Percentiles rank a stretch among this genome's conserved stretches.
phyloP scores from a whole-genome alignment of 2,329 filamentous ascomycete species.

The Colletotrichum lindemuthianum region DNA sequence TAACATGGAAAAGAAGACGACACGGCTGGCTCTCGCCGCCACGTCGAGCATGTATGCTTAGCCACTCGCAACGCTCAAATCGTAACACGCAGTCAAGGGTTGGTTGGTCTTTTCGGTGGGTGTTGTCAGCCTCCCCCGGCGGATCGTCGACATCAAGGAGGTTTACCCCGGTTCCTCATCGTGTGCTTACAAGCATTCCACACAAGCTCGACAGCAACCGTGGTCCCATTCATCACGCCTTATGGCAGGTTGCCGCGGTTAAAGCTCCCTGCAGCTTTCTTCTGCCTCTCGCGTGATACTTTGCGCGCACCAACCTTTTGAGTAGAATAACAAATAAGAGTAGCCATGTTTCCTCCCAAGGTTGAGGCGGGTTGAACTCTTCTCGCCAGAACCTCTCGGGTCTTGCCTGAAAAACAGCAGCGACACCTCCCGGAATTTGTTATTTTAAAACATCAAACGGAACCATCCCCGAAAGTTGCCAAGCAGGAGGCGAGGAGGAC shows the following conservation, averaged over 20 bases:
- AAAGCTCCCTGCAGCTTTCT: neutral
- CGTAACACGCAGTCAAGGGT: conserved; percentile 2
- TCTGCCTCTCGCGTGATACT: neutral
- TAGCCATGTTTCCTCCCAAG: no score
- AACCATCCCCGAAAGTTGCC: conserved; percentile 13
- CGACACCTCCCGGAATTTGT: neutral
- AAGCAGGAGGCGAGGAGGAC: no score
- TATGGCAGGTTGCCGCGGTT: neutral
- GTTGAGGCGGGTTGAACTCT: no score
- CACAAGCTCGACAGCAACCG: conserved; percentile 11
- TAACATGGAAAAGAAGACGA: conserved; percentile 7
- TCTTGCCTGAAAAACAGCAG: conserved; percentile 2
- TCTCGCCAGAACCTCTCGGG: conserved; percentile 11
- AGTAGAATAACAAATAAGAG: neutral
- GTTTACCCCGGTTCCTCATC: conserved; percentile 4
- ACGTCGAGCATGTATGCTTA: conserved; percentile 6
- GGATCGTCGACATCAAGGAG: conserved; percentile 1
- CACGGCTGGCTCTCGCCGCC: conserved; percentile 2
- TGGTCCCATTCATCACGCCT: neutral
- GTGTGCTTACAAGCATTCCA: conserved; percentile 10
- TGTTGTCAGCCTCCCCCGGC: conserved; percentile 6
- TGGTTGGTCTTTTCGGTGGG: neutral
- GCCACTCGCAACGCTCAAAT: conserved; percentile 33
- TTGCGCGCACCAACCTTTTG: neutral
- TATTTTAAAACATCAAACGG: conserved; percentile 28